Evolutionary conservation across 192 early-diverging fungal species (phyloP).

Genomic region (Backusella westeae): DNA sequence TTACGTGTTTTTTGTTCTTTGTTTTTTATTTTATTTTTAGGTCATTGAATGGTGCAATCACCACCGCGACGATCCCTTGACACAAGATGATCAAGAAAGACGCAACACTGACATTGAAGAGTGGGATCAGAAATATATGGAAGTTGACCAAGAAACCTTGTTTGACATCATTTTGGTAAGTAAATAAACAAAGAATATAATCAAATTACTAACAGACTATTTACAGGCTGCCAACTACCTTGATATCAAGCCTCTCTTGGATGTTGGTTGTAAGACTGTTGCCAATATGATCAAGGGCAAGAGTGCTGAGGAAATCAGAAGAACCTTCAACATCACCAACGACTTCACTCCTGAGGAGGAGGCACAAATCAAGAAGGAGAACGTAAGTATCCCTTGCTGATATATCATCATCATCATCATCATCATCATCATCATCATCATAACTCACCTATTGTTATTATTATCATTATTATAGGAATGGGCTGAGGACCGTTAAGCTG

Average conservation of each 20-base stretch:
- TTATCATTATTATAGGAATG: constrained; percentile 34
- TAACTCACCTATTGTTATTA: neutral
- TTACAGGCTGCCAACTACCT: constrained; percentile 79
- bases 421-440: constrained; percentile 3
- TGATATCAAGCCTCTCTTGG: constrained; percentile 95
- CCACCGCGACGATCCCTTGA: constrained; percentile 65
- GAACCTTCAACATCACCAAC: constrained; percentile 94
- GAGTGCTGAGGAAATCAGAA: constrained; percentile 88
- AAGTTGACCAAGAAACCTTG: constrained; percentile 76
- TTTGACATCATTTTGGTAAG: constrained; percentile 74
- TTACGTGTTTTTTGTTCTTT: neutral
- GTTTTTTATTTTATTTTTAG: constrained; percentile 19
- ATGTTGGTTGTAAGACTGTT: constrained; percentile 97
- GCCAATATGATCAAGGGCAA: constrained; percentile 98
- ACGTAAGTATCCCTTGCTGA: constrained; percentile 34
- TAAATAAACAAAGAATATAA: too few relatives aligned
- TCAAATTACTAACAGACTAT: neutral
- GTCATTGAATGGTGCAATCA: constrained; percentile 84
- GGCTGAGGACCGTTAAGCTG: constrained; percentile 40
- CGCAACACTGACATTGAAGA: constrained; percentile 74
- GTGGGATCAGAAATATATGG: constrained; percentile 79
- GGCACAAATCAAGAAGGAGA: constrained; percentile 85
- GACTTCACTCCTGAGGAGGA: constrained; percentile 98
- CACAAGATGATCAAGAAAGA: constrained; percentile 54
- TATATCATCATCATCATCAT: constrained; percentile 15